Evolutionary conservation across 768 basidiomycete species (phyloP), one percentile per base, ranked within the genome.

Genomic region (Rhodotorula sphaerocarpa): DNA sequence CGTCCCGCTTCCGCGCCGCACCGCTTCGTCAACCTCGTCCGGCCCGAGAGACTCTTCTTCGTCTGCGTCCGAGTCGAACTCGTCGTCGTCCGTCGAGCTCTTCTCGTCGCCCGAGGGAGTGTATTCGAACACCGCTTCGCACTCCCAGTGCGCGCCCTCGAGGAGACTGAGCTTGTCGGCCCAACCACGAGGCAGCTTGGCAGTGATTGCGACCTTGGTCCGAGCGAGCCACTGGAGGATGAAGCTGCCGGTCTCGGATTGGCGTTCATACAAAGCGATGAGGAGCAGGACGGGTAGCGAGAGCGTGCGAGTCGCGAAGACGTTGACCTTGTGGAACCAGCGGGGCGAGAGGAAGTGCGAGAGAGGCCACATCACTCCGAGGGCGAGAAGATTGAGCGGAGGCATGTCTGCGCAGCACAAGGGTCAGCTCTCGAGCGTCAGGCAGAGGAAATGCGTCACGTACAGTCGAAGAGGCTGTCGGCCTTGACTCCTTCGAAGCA

Each of bases 261-360:
- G 55, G 10, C 69, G 69, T 44, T 70, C 69, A 53, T 70, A 70
- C 2, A 70, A 44, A 7, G 65, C 65, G 60, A 70, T 70, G 30
- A 65, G 23, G 27, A 70, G 62, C 36, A 70, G 60, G 57, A 70
- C 62, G 7, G 69, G 69, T 3, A 67, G 59, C 21, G 69, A 70
- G 20, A 65, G 44, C 25, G 61, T 45, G 16, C 69, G 69, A 1
- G 61, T 65, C 33, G 55, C 34, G 48, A 61, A 30, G 28, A 70
- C 69, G 54, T 67, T 63, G 65, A 65, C 50, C 79, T 96, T 96
- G 74, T 97, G 93, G 74, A 97, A 96, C 90, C 90, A 96, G 57
- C 93, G 80, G n/a, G 91, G 90, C 11, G 81, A 81, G n/a, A 95
- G 79, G 55, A 90, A 76, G 74, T 89, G 90, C 69, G 85, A 88